phyloP scores from a whole-genome alignment of 176 grass and related monocot species.

The Musa troglodytarum region DNA sequence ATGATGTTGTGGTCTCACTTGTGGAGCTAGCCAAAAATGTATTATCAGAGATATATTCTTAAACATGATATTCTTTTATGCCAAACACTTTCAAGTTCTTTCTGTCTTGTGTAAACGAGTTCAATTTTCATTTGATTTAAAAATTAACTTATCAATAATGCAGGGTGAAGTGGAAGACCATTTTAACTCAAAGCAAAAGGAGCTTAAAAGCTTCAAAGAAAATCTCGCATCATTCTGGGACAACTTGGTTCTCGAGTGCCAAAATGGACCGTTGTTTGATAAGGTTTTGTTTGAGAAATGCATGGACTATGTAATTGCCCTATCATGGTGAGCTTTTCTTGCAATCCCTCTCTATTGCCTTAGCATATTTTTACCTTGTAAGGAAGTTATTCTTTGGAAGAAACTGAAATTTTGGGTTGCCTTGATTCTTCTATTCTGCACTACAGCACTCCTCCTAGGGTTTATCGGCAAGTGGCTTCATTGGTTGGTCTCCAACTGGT shows the following conservation, averaged over 20 bases:
- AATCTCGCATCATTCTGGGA: conserved; percentile 91
- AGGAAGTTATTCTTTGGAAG: neutral
- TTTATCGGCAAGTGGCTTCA: conserved; percentile 82
- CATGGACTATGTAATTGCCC: conserved; percentile 71
- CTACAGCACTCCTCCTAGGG: conserved; percentile 83
- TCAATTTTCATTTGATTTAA: conserved; percentile 13
- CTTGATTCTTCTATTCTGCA: conserved; percentile 1
- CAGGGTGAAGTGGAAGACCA: conserved; percentile 86
- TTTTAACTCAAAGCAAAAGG: conserved; percentile 76
- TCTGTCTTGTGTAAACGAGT: conserved; percentile 13
- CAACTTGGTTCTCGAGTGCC: conserved; percentile 73
- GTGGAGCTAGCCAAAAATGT: conserved; percentile 74
- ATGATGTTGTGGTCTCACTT: conserved; percentile 68
- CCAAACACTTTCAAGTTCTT: conserved; percentile 7
- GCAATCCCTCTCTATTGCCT: neutral
- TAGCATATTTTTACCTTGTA: neutral
- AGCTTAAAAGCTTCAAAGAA: conserved; percentile 85
- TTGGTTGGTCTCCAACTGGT: conserved; percentile 89
- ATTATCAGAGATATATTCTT: conserved; percentile 27
- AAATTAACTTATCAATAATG: conserved; percentile 29
- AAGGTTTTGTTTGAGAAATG: conserved; percentile 60
- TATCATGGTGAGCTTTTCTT: conserved; percentile 64
- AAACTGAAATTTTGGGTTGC: neutral
- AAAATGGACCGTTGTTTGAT: conserved; percentile 92
- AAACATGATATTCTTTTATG: conserved; percentile 15